Evolutionary conservation across 2,329 filamentous ascomycete genomes (phyloP).

Genomic region (Fusarium citri): DNA sequence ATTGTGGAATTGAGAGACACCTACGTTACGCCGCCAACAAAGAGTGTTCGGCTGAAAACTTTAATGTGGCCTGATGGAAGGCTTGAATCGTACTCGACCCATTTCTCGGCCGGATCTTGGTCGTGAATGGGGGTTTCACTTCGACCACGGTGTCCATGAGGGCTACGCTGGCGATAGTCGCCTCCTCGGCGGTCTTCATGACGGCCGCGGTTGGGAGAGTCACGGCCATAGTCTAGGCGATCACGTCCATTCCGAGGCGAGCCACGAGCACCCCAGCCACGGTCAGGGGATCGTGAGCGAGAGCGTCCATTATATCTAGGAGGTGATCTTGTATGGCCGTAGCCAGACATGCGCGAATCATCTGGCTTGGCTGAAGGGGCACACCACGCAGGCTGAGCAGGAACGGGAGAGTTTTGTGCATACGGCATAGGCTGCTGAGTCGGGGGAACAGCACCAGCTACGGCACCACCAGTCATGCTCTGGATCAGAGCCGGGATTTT

Average conservation of each 20-base stretch:
- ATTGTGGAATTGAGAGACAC: constrained; percentile 50
- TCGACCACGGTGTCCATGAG: constrained; percentile 74
- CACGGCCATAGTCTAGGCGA: constrained; percentile 80
- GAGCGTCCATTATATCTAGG: constrained; percentile 70
- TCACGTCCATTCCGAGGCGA: constrained; percentile 72
- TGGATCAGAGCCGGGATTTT: constrained; percentile 74
- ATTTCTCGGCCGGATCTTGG: constrained; percentile 65
- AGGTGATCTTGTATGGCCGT: constrained; percentile 72
- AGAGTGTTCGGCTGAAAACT: constrained; percentile 93
- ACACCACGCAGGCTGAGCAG: constrained; percentile 50
- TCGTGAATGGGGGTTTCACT: constrained; percentile 67
- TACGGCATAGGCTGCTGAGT: constrained; percentile 50
- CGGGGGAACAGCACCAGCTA: constrained; percentile 49
- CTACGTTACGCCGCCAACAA: constrained; percentile 94
- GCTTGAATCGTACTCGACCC: constrained; percentile 80
- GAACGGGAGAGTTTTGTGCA: constrained; percentile 57
- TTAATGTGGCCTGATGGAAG: constrained; percentile 85
- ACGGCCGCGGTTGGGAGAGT: constrained; percentile 71
- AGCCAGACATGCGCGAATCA: constrained; percentile 67
- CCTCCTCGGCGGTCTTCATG: constrained; percentile 68
- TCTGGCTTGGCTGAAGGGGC: constrained; percentile 49
- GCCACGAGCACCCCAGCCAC: constrained; percentile 74
- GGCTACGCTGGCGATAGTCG: constrained; percentile 91
- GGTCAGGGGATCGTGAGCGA: constrained; percentile 83
- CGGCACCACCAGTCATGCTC: constrained; percentile 57